These are phyloP conservation scores for Malania oleifera DNA, from an alignment of 164 flowering plant species.

Conservation along the genomic window DNA sequence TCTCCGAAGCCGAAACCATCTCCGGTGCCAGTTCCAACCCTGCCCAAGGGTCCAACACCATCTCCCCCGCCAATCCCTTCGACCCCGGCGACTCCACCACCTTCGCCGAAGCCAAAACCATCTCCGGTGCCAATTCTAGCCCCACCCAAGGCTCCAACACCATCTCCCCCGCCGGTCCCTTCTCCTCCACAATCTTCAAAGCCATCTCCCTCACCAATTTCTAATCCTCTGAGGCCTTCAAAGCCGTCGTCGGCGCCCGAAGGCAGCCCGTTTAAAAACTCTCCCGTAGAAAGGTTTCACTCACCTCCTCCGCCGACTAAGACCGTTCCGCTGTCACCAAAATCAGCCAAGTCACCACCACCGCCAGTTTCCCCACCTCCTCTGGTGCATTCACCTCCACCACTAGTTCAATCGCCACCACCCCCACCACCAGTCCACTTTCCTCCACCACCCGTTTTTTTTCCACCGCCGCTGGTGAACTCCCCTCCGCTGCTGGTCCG, in stretches of 20 bases:
- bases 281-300: background rate
- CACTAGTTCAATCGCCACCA: conserved; percentile 6
- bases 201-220: background rate
- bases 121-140: background rate
- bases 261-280: background rate
- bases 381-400: conserved; percentile 13
- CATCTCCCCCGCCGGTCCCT: conserved; percentile 8
- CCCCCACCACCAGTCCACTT: conserved; percentile 13
- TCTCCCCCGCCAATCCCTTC: background rate
- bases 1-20: conserved; percentile 6
- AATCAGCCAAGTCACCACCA: conserved; percentile 2
- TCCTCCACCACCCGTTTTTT: conserved; percentile 13
- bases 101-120: background rate
- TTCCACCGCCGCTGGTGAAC: background rate
- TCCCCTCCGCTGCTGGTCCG: conserved; percentile 8
- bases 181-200: conserved; percentile 18
- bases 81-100: conserved; percentile 2
- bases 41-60: background rate
- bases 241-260: background rate
- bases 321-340: background rate
- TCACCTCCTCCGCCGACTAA: background rate
- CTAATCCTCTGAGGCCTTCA: background rate
- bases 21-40: background rate
- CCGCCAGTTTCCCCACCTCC: conserved; percentile 15
- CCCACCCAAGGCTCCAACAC: background rate